phyloP scores from a whole-genome alignment of 2,329 filamentous ascomycete species.

The Fusarium odoratissimum region DNA sequence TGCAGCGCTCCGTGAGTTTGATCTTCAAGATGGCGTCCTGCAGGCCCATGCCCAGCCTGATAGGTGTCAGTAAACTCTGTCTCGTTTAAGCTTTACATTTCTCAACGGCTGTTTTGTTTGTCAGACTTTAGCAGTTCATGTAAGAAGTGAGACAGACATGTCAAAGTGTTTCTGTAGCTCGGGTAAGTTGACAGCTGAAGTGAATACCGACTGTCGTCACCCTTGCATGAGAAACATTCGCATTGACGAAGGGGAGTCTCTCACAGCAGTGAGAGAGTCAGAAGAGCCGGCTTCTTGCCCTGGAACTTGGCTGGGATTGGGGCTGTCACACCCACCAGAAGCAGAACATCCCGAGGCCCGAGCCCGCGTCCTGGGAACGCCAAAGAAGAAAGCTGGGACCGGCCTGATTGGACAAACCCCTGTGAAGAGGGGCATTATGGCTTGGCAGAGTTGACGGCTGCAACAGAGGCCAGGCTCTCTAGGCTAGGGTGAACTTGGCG shows the following conservation, averaged over 20 bases:
- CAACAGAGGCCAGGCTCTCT: constrained; percentile 22
- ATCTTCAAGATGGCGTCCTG: constrained; percentile 25
- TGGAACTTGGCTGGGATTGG: constrained; percentile 22
- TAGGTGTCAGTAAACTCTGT: background rate
- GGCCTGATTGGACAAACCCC: constrained; percentile 41
- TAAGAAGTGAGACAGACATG: background rate
- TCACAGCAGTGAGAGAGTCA: background rate
- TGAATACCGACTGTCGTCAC: constrained; percentile 1
- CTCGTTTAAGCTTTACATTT: background rate
- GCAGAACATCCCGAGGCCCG: constrained; percentile 49
- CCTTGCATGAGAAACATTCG: constrained; percentile 12
- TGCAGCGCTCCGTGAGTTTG: constrained; percentile 4
- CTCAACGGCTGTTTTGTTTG: background rate
- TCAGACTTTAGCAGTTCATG: background rate
- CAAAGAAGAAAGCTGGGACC: constrained; percentile 44
- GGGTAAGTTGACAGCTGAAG: constrained; percentile 20
- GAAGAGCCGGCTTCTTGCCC: background rate
- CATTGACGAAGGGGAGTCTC: constrained; percentile 30
- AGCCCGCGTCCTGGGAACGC: constrained; percentile 47
- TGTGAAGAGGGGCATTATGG: constrained; percentile 19
- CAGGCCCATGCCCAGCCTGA: background rate
- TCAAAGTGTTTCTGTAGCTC: background rate
- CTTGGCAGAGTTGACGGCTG: constrained; percentile 35
- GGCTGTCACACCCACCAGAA: constrained; percentile 40
- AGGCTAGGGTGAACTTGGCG: constrained; percentile 29